phyloP scores from a whole-genome alignment of 2,329 filamentous ascomycete genomes.

The Aureobasidium subglaciale region DNA sequence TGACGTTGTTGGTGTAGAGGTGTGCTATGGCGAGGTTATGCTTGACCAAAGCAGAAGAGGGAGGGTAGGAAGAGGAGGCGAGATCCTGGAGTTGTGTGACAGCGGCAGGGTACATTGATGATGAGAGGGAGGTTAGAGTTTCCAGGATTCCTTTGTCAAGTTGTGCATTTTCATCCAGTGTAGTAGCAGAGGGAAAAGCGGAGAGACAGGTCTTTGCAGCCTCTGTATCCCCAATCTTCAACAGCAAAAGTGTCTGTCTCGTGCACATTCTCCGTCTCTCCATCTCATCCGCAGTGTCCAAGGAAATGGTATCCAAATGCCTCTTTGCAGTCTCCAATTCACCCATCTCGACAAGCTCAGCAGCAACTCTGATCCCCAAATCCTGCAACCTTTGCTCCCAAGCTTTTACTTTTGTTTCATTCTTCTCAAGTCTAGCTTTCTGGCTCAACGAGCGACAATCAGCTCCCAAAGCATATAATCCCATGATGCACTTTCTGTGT shows the following conservation, averaged over 20 bases:
- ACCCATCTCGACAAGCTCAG: conserved; percentile 75
- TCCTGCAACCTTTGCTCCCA: conserved; percentile 71
- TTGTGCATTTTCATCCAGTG: background rate
- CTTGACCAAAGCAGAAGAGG: conserved; percentile 60
- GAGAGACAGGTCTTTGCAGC: conserved; percentile 27
- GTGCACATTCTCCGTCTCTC: conserved; percentile 25
- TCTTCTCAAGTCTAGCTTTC: conserved; percentile 38
- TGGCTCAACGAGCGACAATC: conserved; percentile 25
- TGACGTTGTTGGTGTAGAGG: conserved; percentile 71
- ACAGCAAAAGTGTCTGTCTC: conserved; percentile 58
- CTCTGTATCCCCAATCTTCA: conserved; percentile 70
- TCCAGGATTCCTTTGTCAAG: conserved; percentile 34
- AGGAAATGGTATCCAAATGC: conserved; percentile 46
- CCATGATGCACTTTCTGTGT: conserved; percentile 75
- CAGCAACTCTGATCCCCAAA: conserved; percentile 58
- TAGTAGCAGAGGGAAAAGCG: background rate
- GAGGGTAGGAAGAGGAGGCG: conserved; percentile 50
- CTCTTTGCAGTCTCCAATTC: conserved; percentile 72
- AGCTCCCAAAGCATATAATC: conserved; percentile 71
- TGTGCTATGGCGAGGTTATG: conserved; percentile 82
- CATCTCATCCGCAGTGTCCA: background rate
- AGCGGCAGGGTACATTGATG: conserved; percentile 63
- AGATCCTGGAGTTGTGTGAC: conserved; percentile 53
- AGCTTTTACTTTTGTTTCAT: conserved; percentile 50
- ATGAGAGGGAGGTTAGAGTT: conserved; percentile 70